Evolutionary conservation across 345 rosid genomes (phyloP).

Genomic region (Eutrema heterophyllum): DNA sequence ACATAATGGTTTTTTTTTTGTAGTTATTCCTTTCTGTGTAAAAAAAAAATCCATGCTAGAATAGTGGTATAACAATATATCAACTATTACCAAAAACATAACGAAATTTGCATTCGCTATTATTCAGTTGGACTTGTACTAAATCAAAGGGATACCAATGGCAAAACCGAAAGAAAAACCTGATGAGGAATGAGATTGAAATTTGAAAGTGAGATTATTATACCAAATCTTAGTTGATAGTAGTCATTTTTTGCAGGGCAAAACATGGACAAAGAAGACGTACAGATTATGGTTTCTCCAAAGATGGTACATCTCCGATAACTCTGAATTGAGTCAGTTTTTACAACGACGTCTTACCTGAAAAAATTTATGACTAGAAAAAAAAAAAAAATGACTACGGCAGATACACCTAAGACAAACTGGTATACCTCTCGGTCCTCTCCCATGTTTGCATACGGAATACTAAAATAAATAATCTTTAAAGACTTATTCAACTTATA

Average conservation of each 20-base stretch:
- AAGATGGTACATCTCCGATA: background rate
- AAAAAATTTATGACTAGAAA: background rate
- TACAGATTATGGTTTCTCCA: background rate
- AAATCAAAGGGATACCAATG: background rate
- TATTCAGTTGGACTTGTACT: background rate
- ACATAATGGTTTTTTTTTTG: too few species aligned
- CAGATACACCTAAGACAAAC: slow-evolving; percentile 2
- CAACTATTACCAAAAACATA: too few species aligned
- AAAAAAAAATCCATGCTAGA: background rate
- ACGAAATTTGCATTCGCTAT: background rate
- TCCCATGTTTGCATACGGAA: background rate
- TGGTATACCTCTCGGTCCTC: background rate
- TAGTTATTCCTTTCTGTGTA: too few species aligned
- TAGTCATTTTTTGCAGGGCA: too few species aligned
- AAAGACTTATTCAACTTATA: slow-evolving; percentile 2
- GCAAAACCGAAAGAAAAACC: too few species aligned
- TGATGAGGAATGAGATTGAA: slow-evolving; percentile 2
- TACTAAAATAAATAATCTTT: background rate
- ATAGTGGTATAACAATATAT: background rate
- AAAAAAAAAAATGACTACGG: background rate
- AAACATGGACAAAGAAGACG: background rate
- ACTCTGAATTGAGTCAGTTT: background rate
- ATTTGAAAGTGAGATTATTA: slow-evolving; percentile 17
- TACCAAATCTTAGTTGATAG: too few species aligned
- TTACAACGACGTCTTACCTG: background rate